phyloP scores from a whole-genome alignment of 2,329 filamentous ascomycete genomes.

The Verticillium tricorpus region DNA sequence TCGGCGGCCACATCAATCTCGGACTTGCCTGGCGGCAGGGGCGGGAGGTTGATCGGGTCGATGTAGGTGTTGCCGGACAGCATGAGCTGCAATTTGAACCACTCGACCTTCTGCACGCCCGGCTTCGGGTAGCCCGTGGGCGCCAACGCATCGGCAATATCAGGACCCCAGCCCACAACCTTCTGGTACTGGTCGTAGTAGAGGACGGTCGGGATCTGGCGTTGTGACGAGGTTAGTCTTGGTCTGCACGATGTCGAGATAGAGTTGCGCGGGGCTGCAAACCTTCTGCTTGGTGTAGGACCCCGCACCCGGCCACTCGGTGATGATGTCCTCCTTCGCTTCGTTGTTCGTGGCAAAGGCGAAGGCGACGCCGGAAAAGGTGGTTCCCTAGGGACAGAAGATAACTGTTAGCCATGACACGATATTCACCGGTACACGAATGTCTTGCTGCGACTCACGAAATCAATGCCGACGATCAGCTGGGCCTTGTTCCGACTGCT shows the following conservation, averaged over 20 bases:
- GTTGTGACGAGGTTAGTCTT: not conserved
- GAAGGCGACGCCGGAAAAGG: conserved; percentile 95
- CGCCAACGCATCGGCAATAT: conserved; percentile 94
- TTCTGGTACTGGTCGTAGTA: conserved; percentile 99
- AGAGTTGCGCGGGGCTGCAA: conserved; percentile 12
- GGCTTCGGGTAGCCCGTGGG: conserved; percentile 97
- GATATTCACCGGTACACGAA: not conserved
- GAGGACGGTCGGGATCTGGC: conserved; percentile 92
- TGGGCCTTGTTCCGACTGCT: conserved; percentile 90
- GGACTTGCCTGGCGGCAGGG: conserved; percentile 94
- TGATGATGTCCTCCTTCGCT: conserved; percentile 97
- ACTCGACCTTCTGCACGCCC: conserved; percentile 97
- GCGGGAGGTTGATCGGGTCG: conserved; percentile 96
- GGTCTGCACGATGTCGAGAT: not conserved
- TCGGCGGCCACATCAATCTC: conserved; percentile 99
- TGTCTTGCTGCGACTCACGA: conserved; percentile 56
- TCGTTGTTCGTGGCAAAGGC: conserved; percentile 97
- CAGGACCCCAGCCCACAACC: conserved; percentile 98
- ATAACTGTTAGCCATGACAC: not conserved
- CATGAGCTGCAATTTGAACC: conserved; percentile 99
- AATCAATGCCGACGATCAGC: conserved; percentile 97
- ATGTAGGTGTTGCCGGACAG: conserved; percentile 98
- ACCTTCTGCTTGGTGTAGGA: conserved; percentile 99
- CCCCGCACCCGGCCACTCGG: conserved; percentile 96
- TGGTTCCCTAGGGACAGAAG: conserved; percentile 67